phyloP scores from a whole-genome alignment of 441 rosid genomes.

The Brassica balearica region DNA sequence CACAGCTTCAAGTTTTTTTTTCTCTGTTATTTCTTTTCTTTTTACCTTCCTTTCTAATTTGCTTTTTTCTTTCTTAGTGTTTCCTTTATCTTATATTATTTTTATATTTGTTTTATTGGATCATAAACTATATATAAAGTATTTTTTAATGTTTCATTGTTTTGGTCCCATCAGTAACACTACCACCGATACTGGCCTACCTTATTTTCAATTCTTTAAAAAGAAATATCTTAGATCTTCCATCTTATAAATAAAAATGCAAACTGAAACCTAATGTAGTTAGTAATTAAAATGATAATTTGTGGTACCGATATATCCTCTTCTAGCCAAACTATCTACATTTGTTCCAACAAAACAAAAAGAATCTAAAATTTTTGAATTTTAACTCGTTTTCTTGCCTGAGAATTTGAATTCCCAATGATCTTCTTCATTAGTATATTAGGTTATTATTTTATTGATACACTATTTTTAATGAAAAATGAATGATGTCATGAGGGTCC shows the following conservation, averaged over 20 bases:
- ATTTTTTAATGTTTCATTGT: constrained; percentile 22
- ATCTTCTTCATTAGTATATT: constrained; percentile 26
- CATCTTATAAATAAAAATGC: not conserved
- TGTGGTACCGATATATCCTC: not conserved
- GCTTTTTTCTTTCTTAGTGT: constrained; percentile 41
- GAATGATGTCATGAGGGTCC: constrained; percentile 36
- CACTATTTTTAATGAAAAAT: constrained; percentile 1
- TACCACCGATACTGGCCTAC: constrained; percentile 33
- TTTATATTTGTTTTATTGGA: not conserved
- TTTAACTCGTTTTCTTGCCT: not conserved
- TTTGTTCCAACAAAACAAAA: constrained; percentile 4
- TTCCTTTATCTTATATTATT: constrained; percentile 25
- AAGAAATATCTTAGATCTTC: not conserved
- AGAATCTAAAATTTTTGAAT: not conserved
- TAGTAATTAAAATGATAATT: not conserved
- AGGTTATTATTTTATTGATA: not conserved
- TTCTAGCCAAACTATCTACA: not conserved
- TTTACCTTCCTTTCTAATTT: constrained; percentile 16
- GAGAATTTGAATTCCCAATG: not conserved
- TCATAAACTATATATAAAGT: constrained; percentile 15
- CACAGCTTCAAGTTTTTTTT: constrained; percentile 16
- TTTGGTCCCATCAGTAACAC: constrained; percentile 37
- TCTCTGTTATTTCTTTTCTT: not conserved
- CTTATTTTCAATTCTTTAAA: constrained; percentile 26
- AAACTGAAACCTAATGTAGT: not conserved